A percentile compares a stretch with the other conserved stretches of the same genome.
These are phyloP conservation scores for Hypoxylon sp. DNA, from an alignment of 2,329 filamentous ascomycete species.

Conservation along the genomic window DNA sequence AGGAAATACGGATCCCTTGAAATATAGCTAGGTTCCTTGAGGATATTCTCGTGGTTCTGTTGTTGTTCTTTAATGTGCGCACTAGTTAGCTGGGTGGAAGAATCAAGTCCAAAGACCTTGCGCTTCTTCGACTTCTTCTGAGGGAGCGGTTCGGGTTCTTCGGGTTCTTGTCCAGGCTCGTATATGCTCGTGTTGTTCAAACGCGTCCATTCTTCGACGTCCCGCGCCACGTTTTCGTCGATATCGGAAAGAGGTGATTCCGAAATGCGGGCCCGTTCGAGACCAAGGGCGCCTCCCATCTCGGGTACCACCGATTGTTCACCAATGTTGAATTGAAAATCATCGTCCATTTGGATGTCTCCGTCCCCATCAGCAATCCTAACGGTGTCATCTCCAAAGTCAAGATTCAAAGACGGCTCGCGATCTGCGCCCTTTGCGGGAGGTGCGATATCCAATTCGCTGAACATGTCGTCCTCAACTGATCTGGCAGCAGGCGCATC, in stretches of 20 bases:
- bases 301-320: constrained; percentile 67
- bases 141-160: constrained; percentile 70
- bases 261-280: constrained; percentile 68
- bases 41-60: constrained; percentile 83
- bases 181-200: constrained; percentile 67
- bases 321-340: constrained; percentile 70
- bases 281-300: constrained; percentile 55
- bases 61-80: constrained; percentile 87
- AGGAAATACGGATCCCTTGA: constrained; percentile 87
- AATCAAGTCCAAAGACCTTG: constrained; percentile 83
- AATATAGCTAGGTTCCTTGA: constrained; percentile 83
- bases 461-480: constrained; percentile 74
- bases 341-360: constrained; percentile 69
- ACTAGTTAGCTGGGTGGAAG: constrained; percentile 78
- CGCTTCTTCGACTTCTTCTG: constrained; percentile 81
- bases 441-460: constrained; percentile 67
- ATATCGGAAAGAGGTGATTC: constrained; percentile 77
- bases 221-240: constrained; percentile 67
- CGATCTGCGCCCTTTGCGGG: constrained; percentile 65
- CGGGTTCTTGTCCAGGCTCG: constrained; percentile 66
- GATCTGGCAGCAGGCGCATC: constrained; percentile 75
- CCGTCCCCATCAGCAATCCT: constrained; percentile 71
- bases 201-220: constrained; percentile 67
- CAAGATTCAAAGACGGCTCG: constrained; percentile 63
- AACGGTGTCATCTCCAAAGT: constrained; percentile 63